Evolutionary conservation across 306 rosid genomes (phyloP), one percentile per base, ranked within the genome.

Genomic region (Ormosia semicastrata): DNA sequence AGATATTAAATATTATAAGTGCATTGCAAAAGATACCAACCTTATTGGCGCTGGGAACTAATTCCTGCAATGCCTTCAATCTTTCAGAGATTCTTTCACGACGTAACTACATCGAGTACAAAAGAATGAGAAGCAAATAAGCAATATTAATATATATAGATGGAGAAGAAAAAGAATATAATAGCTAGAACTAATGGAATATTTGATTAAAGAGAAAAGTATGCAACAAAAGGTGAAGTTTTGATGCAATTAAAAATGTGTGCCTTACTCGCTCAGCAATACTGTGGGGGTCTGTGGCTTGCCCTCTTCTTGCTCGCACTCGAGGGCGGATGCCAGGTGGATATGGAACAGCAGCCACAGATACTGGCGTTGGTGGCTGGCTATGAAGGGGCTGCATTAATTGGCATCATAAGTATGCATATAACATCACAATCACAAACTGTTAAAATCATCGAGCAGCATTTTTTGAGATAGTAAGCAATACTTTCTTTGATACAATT

Each of bases 21-120:
- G 0, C 24, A 47, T 32, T 47, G 66, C 15, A 62, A 63, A 77
- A 72, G 13, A 24, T 58, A 85, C 91, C 8, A 57, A 93, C 98
- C 96, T 96, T 96, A 62, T 93, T 96, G 80, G 91, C 88, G 80
- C 93, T 91, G 62, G 98, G 99, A 82, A 96, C 99, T 82, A 96
- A 80, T 81, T 96, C 99, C 88, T 93, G 99, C 86, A 96, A 81
- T 76, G 98, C 99, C 91, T 85, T 96, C 98, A 96, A 93, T 91
- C 99, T 91, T 83, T 96, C 99, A 0, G 99, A 97, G 69, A 96
- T 96, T 88, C 99, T 96, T 88, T 96, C 99, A 67, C 99, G 90
- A 13, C 98, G 99, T 76, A 96, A 83, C 99, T 96, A 76, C 80
- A 88, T 29, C 36, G 85, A 82, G 52, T 36, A 66, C 32, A 89